Percentiles rank a stretch among this genome's conserved stretches.
Conservation (phyloP, 2,329 filamentous ascomycete species). For the Calonectria multiphialidica region DNA sequence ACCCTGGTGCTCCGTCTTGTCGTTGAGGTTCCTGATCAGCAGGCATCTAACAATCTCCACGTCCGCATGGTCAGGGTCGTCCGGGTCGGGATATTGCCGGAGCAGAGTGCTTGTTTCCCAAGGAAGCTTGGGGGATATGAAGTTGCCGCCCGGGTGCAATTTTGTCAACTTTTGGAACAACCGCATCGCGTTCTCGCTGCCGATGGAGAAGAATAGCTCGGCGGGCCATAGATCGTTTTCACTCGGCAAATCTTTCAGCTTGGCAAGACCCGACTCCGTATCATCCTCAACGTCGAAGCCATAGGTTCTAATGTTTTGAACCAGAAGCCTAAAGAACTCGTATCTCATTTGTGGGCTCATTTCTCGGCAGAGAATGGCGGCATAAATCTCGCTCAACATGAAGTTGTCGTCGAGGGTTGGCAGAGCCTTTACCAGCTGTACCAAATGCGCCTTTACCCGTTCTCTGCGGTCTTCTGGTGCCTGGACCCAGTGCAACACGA, state of each 20-base stretch:
- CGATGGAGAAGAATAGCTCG: constrained; percentile 28
- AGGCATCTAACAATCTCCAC: constrained; percentile 26
- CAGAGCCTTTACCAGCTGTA: constrained; percentile 21
- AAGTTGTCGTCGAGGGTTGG: neutral
- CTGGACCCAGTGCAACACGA: constrained; percentile 27
- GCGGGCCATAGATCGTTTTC: constrained; percentile 28
- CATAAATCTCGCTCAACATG: neutral
- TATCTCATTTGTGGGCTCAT: constrained; percentile 26
- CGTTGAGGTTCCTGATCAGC: constrained; percentile 25
- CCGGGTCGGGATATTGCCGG: constrained; percentile 12
- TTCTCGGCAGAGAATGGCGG: neutral
- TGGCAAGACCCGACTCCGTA: constrained; percentile 7
- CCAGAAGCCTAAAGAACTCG: constrained; percentile 37
- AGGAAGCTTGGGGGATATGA: neutral
- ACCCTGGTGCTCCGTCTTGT: neutral
- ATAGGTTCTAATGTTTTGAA: constrained; percentile 32
- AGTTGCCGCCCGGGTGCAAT: constrained; percentile 28
- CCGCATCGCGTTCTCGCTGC: constrained; percentile 17
- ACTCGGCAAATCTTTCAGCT: neutral
- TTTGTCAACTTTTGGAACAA: constrained; percentile 34
- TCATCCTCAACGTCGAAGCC: constrained; percentile 39
- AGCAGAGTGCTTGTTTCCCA: constrained; percentile 10
- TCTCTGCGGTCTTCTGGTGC: neutral
- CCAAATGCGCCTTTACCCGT: constrained; percentile 1
- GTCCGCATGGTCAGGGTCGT: constrained; percentile 24